phyloP scores from a whole-genome alignment of 2,329 filamentous ascomycete genomes.

The Pyrenochaeta sp. region DNA sequence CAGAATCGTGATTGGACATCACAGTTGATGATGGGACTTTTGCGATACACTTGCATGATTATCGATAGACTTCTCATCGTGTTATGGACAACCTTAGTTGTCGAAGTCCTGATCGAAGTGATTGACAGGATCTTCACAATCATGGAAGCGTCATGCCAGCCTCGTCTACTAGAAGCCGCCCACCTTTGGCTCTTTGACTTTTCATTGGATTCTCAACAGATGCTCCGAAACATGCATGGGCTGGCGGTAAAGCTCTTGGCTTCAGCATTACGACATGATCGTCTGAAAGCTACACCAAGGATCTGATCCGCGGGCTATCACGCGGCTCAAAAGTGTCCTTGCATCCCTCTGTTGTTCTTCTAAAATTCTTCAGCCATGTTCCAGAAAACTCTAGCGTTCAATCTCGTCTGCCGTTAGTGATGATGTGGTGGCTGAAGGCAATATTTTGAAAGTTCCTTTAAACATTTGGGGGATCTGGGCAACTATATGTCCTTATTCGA shows the following conservation, averaged over 20 bases:
- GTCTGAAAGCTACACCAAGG: constrained; percentile 6
- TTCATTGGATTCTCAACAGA: neutral
- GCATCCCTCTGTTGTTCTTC: constrained; percentile 11
- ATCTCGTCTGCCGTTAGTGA: constrained; percentile 4
- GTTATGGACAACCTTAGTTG: neutral
- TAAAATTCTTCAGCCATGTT: constrained; percentile 8
- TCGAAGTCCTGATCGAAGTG: neutral
- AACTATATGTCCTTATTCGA: neutral
- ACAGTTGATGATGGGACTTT: neutral
- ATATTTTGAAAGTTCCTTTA: constrained; percentile 5
- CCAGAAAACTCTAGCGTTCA: constrained; percentile 5
- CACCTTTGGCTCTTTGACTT: neutral
- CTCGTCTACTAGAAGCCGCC: neutral
- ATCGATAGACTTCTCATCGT: neutral
- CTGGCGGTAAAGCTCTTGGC: neutral
- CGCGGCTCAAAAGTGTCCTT: constrained; percentile 8
- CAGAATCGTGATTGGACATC: neutral
- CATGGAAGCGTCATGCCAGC: neutral
- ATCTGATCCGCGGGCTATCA: constrained; percentile 4
- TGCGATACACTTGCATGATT: neutral
- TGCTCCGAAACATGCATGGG: neutral
- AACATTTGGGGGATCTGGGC: constrained; percentile 1
- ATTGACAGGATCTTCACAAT: neutral
- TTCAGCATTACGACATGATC: constrained; percentile 4
- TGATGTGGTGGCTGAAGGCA: constrained; percentile 1